Evolutionary conservation across 83 land plant genomes (phyloP).

Genomic region (Thuja plicata): DNA sequence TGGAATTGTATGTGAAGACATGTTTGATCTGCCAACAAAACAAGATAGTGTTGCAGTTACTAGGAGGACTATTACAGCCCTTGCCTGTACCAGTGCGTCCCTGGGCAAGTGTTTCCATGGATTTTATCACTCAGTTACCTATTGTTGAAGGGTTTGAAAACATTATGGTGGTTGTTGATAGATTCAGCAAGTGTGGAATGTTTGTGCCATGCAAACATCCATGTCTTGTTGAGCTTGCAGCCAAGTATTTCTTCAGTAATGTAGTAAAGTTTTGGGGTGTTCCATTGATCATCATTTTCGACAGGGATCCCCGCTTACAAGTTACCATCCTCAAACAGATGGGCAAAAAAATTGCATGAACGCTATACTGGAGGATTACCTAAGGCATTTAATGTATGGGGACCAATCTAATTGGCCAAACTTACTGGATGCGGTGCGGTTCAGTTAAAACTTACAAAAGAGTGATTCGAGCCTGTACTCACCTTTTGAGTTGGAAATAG

Average conservation of each 20-base stretch:
- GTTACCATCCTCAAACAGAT: conserved; percentile 22
- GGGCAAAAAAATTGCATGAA: conserved; percentile 25
- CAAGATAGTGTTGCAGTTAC: neutral
- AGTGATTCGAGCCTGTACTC: neutral
- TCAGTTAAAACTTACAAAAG: neutral
- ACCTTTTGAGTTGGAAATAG: neutral
- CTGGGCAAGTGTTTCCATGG: conserved; percentile 1
- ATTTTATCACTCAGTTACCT: conserved; percentile 14
- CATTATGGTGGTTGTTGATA: neutral
- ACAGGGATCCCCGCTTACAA: conserved; percentile 10
- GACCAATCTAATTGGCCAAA: neutral
- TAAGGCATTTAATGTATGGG: neutral
- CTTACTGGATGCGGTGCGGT: neutral
- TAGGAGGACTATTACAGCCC: neutral
- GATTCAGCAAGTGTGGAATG: conserved; percentile 6
- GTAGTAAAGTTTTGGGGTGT: conserved; percentile 16
- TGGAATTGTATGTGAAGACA: neutral
- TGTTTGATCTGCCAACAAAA: neutral
- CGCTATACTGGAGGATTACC: conserved; percentile 8
- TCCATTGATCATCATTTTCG: neutral
- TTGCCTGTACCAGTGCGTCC: neutral
- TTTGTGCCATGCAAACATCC: conserved; percentile 12
- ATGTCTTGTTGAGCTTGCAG: conserved; percentile 4
- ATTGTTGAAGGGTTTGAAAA: neutral
- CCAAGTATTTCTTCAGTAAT: conserved; percentile 18